Evolutionary conservation across 768 basidiomycete genomes (phyloP), one percentile per base, ranked within the genome.

Genomic region (Termitomyces sp.): DNA sequence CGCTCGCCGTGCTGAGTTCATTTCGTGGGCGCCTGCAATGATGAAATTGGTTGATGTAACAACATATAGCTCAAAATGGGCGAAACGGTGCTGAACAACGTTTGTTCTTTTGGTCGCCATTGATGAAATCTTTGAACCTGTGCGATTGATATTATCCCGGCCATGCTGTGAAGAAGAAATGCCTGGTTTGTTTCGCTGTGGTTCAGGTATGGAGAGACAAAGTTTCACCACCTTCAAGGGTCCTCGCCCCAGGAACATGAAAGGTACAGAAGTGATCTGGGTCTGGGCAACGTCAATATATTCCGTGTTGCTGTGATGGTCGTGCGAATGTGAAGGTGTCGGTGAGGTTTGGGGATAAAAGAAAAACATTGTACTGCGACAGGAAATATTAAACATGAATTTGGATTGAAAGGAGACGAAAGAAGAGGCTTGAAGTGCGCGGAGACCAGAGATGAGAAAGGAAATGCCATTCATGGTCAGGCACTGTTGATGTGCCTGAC

Each of bases 401-500:
- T 20, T 41, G 16, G 28, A 5, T 1, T 8, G 20, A 51, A 23
- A 35, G 32, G 35, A 51, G n/a, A 8, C 5, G n/a, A 50, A 8
- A 50, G 49, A 20, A 32, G 10, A 12, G n/a, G 1, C 38, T 3
- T 12, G 35, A 12, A 36, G 10, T 12, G 35, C 10, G 35, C 23
- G 44, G 36, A 55, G 57, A 56, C 57, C 55, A 58, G 44, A 54
- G 26, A 52, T 50, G 60, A 46, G 43, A 60, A 64, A 55, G 61
- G 56, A 61, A 62, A 55, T 59, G 50, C 60, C 60, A 59, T 60
- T 60, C 32, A 59, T 51, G 61, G 58, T 50, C 65, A 66, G 65
- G 63, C 63, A 66, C 64, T 56, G 50, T 50, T 61, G 52, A 62
- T 50, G 66, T 67, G 64, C 63, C 66, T 67, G 64, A 55, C 30